Percentiles rank a stretch among this genome's conserved stretches.
phyloP scores from a whole-genome alignment of 192 early-diverging fungal species.

The Umbelopsis sp. region DNA sequence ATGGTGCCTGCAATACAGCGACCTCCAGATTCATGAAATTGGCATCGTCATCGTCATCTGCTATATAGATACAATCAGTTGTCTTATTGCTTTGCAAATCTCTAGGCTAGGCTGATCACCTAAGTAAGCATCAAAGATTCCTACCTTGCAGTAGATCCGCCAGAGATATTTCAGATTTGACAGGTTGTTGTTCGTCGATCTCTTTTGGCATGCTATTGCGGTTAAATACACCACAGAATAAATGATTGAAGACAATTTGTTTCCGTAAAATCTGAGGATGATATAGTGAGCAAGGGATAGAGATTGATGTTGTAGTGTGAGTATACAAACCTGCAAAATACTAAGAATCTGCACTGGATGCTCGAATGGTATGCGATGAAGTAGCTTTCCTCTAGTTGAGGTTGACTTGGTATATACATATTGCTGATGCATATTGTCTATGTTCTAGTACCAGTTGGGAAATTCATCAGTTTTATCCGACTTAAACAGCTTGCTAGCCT shows the following conservation, averaged over 20 bases:
- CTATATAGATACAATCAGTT: no score
- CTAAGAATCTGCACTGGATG: constrained; percentile 33
- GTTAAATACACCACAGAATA: constrained; percentile 35
- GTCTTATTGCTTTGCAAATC: no score
- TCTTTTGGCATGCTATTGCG: neutral
- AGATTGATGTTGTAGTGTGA: neutral
- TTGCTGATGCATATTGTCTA: neutral
- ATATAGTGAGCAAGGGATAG: neutral
- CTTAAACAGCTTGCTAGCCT: no score
- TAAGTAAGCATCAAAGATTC: neutral
- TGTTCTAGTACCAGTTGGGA: neutral
- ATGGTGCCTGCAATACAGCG: constrained; percentile 19
- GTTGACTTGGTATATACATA: constrained; percentile 4
- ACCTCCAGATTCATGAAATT: constrained; percentile 23
- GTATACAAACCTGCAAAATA: constrained; percentile 29
- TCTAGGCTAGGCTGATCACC: neutral
- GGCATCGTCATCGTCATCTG: constrained; percentile 5
- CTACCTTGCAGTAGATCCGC: constrained; percentile 34
- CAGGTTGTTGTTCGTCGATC: no score
- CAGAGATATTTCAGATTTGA: constrained; percentile 15
- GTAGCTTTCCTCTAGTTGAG: constrained; percentile 21
- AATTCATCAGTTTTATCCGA: no score
- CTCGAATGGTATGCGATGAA: constrained; percentile 32
- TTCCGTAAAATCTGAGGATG: constrained; percentile 18
- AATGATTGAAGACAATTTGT: constrained; percentile 36